Evolutionary conservation across 352 stramenopile species (phyloP).

Genomic region (Globisporangium splendens): DNA sequence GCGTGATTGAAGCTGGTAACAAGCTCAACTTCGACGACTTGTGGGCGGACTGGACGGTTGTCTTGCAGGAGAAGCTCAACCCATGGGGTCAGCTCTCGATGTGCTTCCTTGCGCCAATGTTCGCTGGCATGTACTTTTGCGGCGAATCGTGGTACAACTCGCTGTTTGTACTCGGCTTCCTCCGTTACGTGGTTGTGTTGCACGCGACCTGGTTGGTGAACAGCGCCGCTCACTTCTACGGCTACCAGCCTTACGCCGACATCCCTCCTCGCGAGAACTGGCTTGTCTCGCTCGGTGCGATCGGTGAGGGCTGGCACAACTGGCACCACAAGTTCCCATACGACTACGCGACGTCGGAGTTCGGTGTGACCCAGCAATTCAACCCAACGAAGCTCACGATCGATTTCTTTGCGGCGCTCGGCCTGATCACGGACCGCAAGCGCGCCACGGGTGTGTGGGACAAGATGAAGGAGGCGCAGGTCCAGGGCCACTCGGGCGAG

Average conservation of each 20-base stretch:
- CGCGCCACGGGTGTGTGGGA: constrained; percentile 92
- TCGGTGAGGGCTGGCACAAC: constrained; percentile 99
- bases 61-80: constrained; percentile 96
- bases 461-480: constrained; percentile 81
- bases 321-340: constrained; percentile 99
- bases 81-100: constrained; percentile 97
- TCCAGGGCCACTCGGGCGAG: constrained; percentile 22
- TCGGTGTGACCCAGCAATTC: constrained; percentile 94
- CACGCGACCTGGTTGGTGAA: constrained; percentile 99
- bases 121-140: constrained; percentile 84
- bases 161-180: constrained; percentile 94
- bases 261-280: constrained; percentile 97
- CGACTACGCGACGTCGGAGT: constrained; percentile 98
- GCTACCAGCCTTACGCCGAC: constrained; percentile 96
- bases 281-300: constrained; percentile 92
- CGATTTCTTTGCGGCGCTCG: constrained; percentile 88
- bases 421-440: constrained; percentile 94
- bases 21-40: constrained; percentile 97
- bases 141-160: constrained; percentile 94
- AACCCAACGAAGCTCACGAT: constrained; percentile 99
- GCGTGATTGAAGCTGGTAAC: constrained; percentile 76
- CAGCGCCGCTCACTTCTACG: constrained; percentile 96
- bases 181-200: constrained; percentile 93
- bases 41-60: constrained; percentile 91
- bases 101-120: constrained; percentile 95